Base-by-base conservation (phyloP, 2,329 filamentous ascomycete species). In the Scortechinia acanthostroma region DNA sequence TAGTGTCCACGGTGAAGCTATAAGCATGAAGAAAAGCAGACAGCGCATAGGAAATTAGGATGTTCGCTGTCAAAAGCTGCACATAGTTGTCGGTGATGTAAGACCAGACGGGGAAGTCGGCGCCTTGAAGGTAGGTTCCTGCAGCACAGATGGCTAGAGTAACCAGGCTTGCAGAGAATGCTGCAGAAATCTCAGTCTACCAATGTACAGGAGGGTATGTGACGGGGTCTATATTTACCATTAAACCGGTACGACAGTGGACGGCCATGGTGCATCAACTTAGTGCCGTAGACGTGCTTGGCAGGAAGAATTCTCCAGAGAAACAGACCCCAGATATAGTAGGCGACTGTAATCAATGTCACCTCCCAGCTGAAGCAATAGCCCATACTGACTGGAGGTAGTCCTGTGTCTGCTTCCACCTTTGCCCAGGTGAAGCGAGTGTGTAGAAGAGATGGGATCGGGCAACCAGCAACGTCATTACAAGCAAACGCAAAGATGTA, bases 11-110 rank as follows among this genome's bases (percentile, higher is more conserved):
- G 21, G 68, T 66, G 64, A 88, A 88, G 48, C 80, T 86, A 49
- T 66, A 66, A 47, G 77, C 54, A 53, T 88, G 88, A 51, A 83
- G 75, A 53, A 72, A 86, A 15, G 73, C 69, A 3, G 83, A 74
- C 17, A 86, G 61, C 2, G 59, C 54, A 50, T 74, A 77, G 42
- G 77, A 68, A 49, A 88, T 77, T 46, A 86, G 53, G 46, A 86
- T 70, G 55, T 85, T 86, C 42, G 75, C 72, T 0, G 83, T 85
- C 16, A 85, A 65, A 22, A 88, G 70, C 51, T 82, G 80, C 28
- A 84, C 55, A 55, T 83, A 83, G 61, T 88, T 85, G 54, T 86
- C 74, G 64, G 80, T 83, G 52, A 88, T 79, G 63, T 82, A 88
- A 10, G 75, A 78, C 84, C 84, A 88, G 43, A 87, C 70, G 13